Base-by-base conservation (phyloP, 1,284 basidiomycete species). In the Boletus austroedulis region DNA sequence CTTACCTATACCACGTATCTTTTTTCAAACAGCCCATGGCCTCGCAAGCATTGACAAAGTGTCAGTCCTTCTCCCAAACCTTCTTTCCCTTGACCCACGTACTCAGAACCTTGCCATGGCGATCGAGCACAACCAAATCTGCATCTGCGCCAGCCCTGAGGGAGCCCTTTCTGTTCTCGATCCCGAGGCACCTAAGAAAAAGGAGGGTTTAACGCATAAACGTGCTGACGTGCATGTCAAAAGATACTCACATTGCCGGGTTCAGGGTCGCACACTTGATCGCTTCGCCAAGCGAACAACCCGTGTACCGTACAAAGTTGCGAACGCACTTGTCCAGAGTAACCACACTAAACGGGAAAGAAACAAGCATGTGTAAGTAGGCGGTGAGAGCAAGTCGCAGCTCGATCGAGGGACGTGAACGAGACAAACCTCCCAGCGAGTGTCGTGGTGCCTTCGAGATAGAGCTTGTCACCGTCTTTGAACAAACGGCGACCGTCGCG, bases 201-300 rank as follows among this genome's bases (percentile, higher is more conserved):
- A 19, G 8, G 12, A 28, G 19, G 14, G 45, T 43, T 32, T 28
- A 3, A 9, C 7, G 12, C 31, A 17, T 26, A 23, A 15, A 57
- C 29, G 17, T n/a, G 50, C 6, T 10, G 11, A 43, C n/a, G 19
- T 81, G 56, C 8, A 41, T 19, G 38, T 40, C 38, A 34, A 40
- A 19, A 10, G 9, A 19, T 2, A 17, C 43, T 7, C 62, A 88
- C 81, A 82, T 86, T 1, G 93, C 93, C 10, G 94, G 90, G 65
- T 91, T 90, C 67, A 81, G 84, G 0, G 91, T 94, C 23, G 90
- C 92, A 67, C 92, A 94, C 61, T 86, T 85, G 69, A 95, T 85
- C 15, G 94, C 90, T 69, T 93, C 83, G 28, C 89, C 86, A 15
- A 96, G 76, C 24, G 91, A 85, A 66, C 91, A 90, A 15, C 86